phyloP scores from a whole-genome alignment of 2,329 filamentous ascomycete species.

The Talaromyces rugulosus region DNA sequence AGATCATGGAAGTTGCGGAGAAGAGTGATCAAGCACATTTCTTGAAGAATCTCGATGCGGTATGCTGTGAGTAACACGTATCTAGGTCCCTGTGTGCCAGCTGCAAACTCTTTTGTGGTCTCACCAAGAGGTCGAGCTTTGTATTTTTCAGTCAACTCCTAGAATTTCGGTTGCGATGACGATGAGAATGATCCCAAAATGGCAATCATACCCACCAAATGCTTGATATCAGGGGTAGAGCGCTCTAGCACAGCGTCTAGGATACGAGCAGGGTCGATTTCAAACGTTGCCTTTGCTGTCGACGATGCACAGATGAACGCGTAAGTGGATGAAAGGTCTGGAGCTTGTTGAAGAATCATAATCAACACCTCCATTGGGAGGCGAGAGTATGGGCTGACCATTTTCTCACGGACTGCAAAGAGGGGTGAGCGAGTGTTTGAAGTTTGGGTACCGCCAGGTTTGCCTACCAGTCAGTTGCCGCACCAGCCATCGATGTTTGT shows the following conservation, averaged over 20 bases:
- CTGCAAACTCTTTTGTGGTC: neutral
- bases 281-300: neutral
- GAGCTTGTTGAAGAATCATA: neutral
- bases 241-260: neutral
- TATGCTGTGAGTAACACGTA: constrained; percentile 3
- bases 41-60: constrained; percentile 4
- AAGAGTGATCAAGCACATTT: constrained; percentile 5
- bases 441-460: too few relatives aligned
- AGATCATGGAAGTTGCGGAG: too few relatives aligned
- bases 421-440: too few relatives aligned
- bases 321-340: neutral
- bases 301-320: neutral
- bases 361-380: neutral
- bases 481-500: too few relatives aligned
- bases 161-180: neutral
- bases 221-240: constrained; percentile 1
- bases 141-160: neutral
- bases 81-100: neutral
- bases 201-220: neutral
- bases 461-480: too few relatives aligned
- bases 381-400: neutral
- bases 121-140: neutral
- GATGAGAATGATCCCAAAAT: neutral
- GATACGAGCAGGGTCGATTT: neutral
- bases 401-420: neutral